phyloP scores from a whole-genome alignment of 805 yeast species.

The Hanseniaspora nectarophila region DNA sequence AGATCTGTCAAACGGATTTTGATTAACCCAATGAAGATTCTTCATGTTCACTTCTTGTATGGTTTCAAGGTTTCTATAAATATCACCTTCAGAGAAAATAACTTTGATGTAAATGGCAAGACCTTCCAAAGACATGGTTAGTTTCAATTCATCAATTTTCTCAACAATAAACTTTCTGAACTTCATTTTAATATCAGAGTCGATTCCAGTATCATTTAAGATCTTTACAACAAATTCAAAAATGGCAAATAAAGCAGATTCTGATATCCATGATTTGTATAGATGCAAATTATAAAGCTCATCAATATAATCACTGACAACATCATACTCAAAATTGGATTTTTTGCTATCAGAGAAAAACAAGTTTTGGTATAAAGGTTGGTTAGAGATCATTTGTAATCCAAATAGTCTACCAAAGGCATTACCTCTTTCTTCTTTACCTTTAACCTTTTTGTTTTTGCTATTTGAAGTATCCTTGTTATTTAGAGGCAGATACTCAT shows the following conservation, averaged over 20 bases:
- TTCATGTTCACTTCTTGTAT: constrained; percentile 16
- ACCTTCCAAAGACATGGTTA: constrained; percentile 67
- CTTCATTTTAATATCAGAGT: constrained; percentile 10
- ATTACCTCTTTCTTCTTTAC: constrained; percentile 69
- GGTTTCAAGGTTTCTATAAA: neutral
- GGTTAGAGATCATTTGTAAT: constrained; percentile 57
- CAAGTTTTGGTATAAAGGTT: constrained; percentile 29
- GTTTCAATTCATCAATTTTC: constrained; percentile 37
- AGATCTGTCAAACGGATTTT: constrained; percentile 61
- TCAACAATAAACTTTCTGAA: constrained; percentile 29
- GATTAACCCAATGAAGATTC: constrained; percentile 46
- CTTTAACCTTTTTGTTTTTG: constrained; percentile 41
- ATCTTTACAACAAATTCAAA: constrained; percentile 37
- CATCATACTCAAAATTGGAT: constrained; percentile 19
- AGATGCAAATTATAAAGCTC: constrained; percentile 46
- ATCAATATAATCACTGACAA: constrained; percentile 34
- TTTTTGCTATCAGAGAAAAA: constrained; percentile 25
- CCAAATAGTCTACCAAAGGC: constrained; percentile 81
- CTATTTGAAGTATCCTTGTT: constrained; percentile 29
- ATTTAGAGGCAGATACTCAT: constrained; percentile 29
- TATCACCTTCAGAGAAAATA: constrained; percentile 14
- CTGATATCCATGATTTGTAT: constrained; percentile 74
- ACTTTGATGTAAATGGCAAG: constrained; percentile 49
- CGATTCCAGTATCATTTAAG: constrained; percentile 3
- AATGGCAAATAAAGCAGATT: constrained; percentile 63